Conservation (phyloP, 805 yeast genomes). For the Yamadazyma nakazawae region DNA sequence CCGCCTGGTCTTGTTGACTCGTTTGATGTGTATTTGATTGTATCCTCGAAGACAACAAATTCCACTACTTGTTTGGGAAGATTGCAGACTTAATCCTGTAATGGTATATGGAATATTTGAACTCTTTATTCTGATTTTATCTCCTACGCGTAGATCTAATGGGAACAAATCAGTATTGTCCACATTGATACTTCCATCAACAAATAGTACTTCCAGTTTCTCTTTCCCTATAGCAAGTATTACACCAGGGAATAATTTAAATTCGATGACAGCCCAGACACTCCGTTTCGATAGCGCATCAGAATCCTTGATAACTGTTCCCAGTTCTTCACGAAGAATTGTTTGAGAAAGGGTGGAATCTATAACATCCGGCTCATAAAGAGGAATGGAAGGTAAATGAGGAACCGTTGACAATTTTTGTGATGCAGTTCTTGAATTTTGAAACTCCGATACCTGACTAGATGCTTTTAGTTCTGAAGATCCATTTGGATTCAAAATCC, state of each 20-base stretch:
- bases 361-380: too few species aligned
- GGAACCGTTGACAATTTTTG: background rate
- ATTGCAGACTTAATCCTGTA: slow-evolving; percentile 37
- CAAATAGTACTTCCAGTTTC: slow-evolving; percentile 34
- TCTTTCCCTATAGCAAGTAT: slow-evolving; percentile 27
- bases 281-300: slow-evolving; percentile 20
- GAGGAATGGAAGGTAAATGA: background rate
- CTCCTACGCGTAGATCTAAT: slow-evolving; percentile 58
- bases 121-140: slow-evolving; percentile 37
- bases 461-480: background rate
- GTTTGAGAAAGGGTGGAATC: background rate
- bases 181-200: slow-evolving; percentile 34
- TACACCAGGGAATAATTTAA: slow-evolving; percentile 51
- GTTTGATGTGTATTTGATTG: slow-evolving; percentile 41
- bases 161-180: slow-evolving; percentile 39
- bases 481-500: background rate
- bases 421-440: background rate
- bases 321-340: slow-evolving; percentile 14
- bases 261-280: slow-evolving; percentile 54
- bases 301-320: slow-evolving; percentile 9
- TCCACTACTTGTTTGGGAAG: slow-evolving; percentile 14
- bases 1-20: slow-evolving; percentile 8
- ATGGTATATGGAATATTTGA: slow-evolving; percentile 35
- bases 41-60: slow-evolving; percentile 62
- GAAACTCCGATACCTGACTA: background rate